Base-by-base conservation (phyloP, 768 basidiomycete species). In the Phlegmacium glaucopus region DNA sequence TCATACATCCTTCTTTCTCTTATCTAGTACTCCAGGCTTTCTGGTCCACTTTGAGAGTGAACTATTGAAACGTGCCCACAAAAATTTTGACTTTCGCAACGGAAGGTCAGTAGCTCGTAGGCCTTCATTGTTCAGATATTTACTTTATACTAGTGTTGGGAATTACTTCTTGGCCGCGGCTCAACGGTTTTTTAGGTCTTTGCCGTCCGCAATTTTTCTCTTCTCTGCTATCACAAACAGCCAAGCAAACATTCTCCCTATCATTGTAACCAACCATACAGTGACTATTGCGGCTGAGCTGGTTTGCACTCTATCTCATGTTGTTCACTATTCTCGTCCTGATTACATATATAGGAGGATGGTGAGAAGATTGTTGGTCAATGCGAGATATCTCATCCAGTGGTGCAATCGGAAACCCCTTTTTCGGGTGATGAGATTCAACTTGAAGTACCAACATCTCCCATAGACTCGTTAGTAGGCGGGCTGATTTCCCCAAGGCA, bases 231-330 rank as follows among this genome's bases (percentile, higher is more conserved):
- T 96, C 53, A 92, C 92, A 0, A 86, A 82, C 58, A 91, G 88
- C 47, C 82, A 86, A 64, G 85, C 90, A 9, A 79, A 85, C 50
- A 94, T 98, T 48, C 70, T 95, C 2, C 94, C 94, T 0, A 90
- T 85, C 4, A 87, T 98, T 53, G 82, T 94, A 34, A 98, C 94
- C 10, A 94, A 92, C 64, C 90, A 92, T 63, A 93, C 89, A 0
- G 91, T 93, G n/a, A 96, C 94, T 11, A 93, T 98, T 52, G 90
- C 93, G 32, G 92, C 87, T 17, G 87, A 94, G 65, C 75, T 95
- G 49, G 74, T 74, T n/a, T 58, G 88, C 82, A 25, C 51, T 49
- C 25, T 29, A 17, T 42, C 15, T 48, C 34, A 13, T 29, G 40
- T 45, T 49, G n/a, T 52, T 43, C 28, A 32, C 35, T 49, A 29